Base-by-base conservation (phyloP, 2,329 filamentous ascomycete species). In the Cordyceps militaris region DNA sequence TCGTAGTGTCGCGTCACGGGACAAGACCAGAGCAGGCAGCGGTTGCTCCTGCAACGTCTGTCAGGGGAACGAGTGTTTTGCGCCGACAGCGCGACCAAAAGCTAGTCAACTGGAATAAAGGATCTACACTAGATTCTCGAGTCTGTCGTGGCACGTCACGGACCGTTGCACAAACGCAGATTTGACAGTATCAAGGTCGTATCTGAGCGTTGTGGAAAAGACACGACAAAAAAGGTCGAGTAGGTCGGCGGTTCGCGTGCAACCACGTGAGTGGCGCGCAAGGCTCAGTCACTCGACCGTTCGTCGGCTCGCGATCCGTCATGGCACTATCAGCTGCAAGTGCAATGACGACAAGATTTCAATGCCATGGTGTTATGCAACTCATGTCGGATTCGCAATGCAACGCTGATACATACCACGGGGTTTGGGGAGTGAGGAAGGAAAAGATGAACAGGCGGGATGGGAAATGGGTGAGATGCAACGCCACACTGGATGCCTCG, bases 251-350 rank as follows among this genome's bases (percentile, higher is more conserved):
- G 36, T 48, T 34, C 24, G 26, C 13, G 1, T 34, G 38, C 9
- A 24, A n/a, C 10, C 56, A 58, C 56, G 56, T 58, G 56, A 58
- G 38, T 26, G 43, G 56, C 50, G 56, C 56, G 47, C 32, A 38
- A 19, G 56, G 43, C 16, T 32, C 32, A 53, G 49, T 58, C 56
- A 58, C 43, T 54, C 24, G 56, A 58, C 49, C 34, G 32, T 23
- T 32, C 13, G 42, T 42, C 49, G 44, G 28, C 23, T 52, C 32
- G 32, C 32, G 21, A 34, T 53, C 48, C 40, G 40, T 48, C 1
- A 36, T 42, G 43, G 8, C 32, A 14, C 42, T 43, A 58, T 54
- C 56, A 58, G 42, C 49, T 54, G 56, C 38, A 21, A 42, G 13
- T 5, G 43, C 16, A 19, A 49, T 58, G 49, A 49, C 56, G 43